Base-by-base conservation (phyloP, 805 yeast species). In the Saccharomyces paradoxus region DNA sequence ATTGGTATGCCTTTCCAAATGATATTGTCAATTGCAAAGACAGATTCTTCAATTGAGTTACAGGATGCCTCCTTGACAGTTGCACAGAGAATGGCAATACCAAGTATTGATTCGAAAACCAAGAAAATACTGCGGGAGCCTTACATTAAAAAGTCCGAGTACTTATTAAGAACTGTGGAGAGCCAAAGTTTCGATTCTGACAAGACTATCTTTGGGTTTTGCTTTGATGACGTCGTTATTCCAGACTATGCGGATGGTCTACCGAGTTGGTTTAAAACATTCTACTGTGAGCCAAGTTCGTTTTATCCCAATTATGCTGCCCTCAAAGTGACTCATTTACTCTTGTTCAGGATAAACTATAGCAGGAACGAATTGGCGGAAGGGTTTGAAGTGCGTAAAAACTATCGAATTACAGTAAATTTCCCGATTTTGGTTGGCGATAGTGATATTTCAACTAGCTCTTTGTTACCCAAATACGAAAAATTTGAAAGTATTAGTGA, bases 31-130 rank as follows among this genome's bases (percentile, higher is more conserved):
- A 29, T 59, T 30, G 46, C 52, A 52, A 53, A 49, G 41, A 31
- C 30, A 21, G 21, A 50, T 24, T 53, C 55, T 2, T 46, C 49
- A 7, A 50, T 52, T 17, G 49, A 27, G 7, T 41, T 61, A 6
- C 47, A 50, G 2, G 51, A 48, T 14, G 28, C 59, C 7, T 31
- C 56, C 21, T 28, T 61, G 9, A 41, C 50, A 7, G 28, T 61
- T n/a, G 28, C 53, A 9, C 64, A 61, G 49, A 50, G 53, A n/a
- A 41, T 54, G 6, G 54, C 64, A 5, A 56, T 61, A 31, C 64
- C 64, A n/a, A 53, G 56, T 31, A 48, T 59, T 17, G 46, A 58
- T 48, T 44, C 50, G 17, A 52, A 54, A 41, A 55, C 56, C 5
- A 46, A 24, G 22, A 47, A 52, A 13, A 41, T 48, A 7, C 22